Conservation (phyloP, 2,329 filamentous ascomycete genomes). For the Fusarium sublunatum region DNA sequence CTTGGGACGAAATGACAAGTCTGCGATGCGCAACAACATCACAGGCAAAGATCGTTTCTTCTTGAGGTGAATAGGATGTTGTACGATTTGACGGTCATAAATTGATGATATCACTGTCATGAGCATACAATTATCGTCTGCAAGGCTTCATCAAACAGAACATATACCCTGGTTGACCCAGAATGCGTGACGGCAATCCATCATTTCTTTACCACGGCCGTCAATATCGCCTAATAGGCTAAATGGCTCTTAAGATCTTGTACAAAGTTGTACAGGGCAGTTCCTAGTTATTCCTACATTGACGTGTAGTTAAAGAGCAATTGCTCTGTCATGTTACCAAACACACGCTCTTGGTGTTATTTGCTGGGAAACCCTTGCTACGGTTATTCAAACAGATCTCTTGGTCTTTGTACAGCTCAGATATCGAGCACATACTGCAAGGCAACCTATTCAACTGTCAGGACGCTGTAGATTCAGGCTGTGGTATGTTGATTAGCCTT, state of each 20-base stretch:
- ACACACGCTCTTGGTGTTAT: not conserved
- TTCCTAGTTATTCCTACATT: not conserved
- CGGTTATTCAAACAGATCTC: not conserved
- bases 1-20: not conserved
- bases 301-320: not conserved
- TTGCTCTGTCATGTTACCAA: not conserved
- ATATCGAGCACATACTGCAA: not conserved
- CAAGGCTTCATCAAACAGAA: not conserved
- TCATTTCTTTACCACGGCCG: not conserved
- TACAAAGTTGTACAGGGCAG: not conserved
- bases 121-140: not conserved
- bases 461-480: not conserved
- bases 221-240: not conserved
- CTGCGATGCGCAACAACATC: not conserved
- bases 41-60: conserved; percentile 15
- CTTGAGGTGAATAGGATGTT: not conserved
- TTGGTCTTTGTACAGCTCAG: not conserved
- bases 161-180: too few species aligned
- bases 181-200: not conserved
- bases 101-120: not conserved
- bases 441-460: not conserved
- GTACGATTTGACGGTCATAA: not conserved
- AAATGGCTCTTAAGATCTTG: not conserved
- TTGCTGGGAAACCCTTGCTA: too few species aligned
- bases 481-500: not conserved